Evolutionary conservation across 345 rosid species (phyloP), one percentile per base, ranked within the genome.

Genomic region (Bretschneidera sinensis): DNA sequence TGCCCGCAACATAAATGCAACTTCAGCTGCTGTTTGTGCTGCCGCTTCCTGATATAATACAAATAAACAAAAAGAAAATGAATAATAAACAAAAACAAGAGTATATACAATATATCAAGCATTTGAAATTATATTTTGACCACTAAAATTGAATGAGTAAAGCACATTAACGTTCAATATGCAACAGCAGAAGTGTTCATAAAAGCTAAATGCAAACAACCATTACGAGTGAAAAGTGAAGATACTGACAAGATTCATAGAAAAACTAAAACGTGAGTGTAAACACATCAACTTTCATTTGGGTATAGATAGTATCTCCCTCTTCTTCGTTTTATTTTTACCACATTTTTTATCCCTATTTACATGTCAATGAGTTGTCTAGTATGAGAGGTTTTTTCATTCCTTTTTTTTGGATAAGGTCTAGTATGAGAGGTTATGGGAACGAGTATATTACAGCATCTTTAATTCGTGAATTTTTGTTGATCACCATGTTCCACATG

Each of bases 1-100:
- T 17, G 95, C 81, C 51, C 83, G 96, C 55, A 94, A 70, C 86
- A 94, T 88, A 69, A 91, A 91, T 31, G 97, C 88, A 70, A 91
- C 95, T 71, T 91, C 97, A 5, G 92, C 79, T 0, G 95, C 97
- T 39, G 95, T 92, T 61, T 86, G 69, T 23, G 94, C 95, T 4
- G 92, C 91, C 19, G 97, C 92, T 79, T 94, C 99, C 99, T 94
- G 85, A 61, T 62, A 56, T 54, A 43, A 35, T 33, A 65, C 0
- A 47, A 48, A n/a, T 53, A 43, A 63, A n/a, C 21, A 51, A 16
- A 19, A 43, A n/a, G n/a, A n/a, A n/a, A n/a, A n/a, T n/a, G 16
- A 51, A n/a, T 31, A 51, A 35, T 16, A 23, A 20, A n/a, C 22
- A 20, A 20, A 5, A 20, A 10, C 13, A 47, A 16, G 53, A 24